These are phyloP conservation scores for Zoysia matrella DNA, from an alignment of 202 grass and related monocot genomes.

Conservation along the genomic window DNA sequence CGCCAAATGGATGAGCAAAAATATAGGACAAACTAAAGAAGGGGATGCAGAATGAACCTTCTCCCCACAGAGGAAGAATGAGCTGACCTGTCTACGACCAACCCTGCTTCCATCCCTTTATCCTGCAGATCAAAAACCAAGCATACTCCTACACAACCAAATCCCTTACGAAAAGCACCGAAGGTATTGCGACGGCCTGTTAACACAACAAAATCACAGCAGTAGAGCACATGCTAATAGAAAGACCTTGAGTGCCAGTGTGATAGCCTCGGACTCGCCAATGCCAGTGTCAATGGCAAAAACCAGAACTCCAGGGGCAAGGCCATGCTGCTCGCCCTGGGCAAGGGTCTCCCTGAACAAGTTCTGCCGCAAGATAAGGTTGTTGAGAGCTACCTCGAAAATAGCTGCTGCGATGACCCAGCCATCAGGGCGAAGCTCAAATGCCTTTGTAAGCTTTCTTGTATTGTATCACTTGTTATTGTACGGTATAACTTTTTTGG, in stretches of 20 bases:
- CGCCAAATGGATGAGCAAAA: no score
- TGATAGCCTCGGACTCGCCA: slow-evolving; percentile 12
- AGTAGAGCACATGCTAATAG: neutral
- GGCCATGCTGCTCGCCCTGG: slow-evolving; percentile 74
- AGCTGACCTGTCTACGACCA: slow-evolving; percentile 42
- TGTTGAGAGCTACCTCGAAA: slow-evolving; percentile 68
- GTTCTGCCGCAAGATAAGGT: slow-evolving; percentile 78
- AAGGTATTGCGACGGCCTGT: neutral
- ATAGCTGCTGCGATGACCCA: slow-evolving; percentile 64
- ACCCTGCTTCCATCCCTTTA: slow-evolving; percentile 24
- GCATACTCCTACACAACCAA: slow-evolving; percentile 24
- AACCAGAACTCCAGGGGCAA: slow-evolving; percentile 52
- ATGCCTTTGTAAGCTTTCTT: slow-evolving; percentile 71
- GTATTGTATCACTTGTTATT: neutral
- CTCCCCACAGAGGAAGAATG: neutral
- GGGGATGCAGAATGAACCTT: no score
- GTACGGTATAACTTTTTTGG: neutral
- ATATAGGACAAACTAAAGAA: no score
- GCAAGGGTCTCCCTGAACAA: slow-evolving; percentile 76
- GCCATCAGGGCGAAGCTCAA: slow-evolving; percentile 75
- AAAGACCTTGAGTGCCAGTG: neutral
- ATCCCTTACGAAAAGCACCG: slow-evolving; percentile 45
- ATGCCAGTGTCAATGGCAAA: slow-evolving; percentile 1
- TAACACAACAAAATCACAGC: slow-evolving; percentile 9
- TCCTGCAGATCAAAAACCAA: slow-evolving; percentile 29